Evolutionary conservation across 495 filamentous ascomycete species (phyloP).

Genomic region (Xylaria longipes): DNA sequence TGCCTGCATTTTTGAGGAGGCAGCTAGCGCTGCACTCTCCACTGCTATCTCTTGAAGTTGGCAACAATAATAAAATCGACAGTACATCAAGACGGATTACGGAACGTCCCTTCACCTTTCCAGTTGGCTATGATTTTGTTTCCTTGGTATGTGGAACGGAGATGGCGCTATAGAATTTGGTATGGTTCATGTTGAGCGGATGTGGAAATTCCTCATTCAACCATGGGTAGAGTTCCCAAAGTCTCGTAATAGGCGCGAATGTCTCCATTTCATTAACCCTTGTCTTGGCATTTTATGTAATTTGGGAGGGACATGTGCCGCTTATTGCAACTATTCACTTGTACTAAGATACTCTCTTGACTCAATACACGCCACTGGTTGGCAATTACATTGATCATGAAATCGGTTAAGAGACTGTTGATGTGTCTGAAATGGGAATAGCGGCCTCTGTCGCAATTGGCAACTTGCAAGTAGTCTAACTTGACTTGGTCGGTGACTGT

Average conservation of each 20-base stretch:
- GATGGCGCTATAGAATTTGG: background rate
- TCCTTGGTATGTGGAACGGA: background rate
- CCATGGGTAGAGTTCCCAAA: no score
- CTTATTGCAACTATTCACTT: background rate
- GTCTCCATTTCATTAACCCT: background rate
- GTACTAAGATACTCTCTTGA: background rate
- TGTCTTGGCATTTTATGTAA: background rate
- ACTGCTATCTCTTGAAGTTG: background rate
- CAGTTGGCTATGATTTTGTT: background rate
- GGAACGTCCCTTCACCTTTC: background rate
- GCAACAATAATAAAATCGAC: slow-evolving; percentile 7
- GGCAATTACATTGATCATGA: background rate
- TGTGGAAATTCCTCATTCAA: background rate
- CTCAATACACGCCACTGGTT: slow-evolving; percentile 4
- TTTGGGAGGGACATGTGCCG: background rate
- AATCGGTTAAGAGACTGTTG: background rate
- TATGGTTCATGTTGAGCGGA: background rate
- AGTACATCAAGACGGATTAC: slow-evolving; percentile 8
- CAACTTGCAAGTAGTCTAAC: background rate
- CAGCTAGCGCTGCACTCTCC: background rate
- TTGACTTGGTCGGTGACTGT: background rate
- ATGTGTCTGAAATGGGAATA: background rate
- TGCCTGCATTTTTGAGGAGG: background rate
- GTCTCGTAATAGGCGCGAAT: background rate
- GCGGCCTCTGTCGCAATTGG: background rate